A percentile compares a stretch with the other conserved stretches of the same genome.
Evolutionary conservation across 345 rosid species (phyloP).

Genomic region (Rhodamnia rubescens): DNA sequence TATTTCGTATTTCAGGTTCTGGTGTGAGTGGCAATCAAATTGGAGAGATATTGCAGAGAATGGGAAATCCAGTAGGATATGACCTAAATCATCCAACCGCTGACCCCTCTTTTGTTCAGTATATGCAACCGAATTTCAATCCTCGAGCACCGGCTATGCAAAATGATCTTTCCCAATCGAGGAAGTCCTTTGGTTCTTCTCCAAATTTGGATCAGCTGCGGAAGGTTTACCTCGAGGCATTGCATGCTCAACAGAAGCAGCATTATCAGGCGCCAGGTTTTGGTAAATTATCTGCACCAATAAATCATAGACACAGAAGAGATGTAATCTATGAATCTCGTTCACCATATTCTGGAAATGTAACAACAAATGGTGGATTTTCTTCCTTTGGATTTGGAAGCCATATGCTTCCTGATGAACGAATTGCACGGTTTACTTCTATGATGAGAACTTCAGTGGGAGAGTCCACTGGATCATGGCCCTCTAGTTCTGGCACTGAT

Average conservation of each 20-base stretch:
- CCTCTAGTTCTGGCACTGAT: slow-evolving; percentile 38
- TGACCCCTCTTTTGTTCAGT: slow-evolving; percentile 45
- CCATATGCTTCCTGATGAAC: slow-evolving; percentile 32
- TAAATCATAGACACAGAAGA: slow-evolving; percentile 35
- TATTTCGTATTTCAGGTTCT: slow-evolving; percentile 17
- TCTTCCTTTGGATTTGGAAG: slow-evolving; percentile 47
- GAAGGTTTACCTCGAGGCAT: slow-evolving; percentile 49
- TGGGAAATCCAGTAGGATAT: slow-evolving; percentile 34
- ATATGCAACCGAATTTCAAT: slow-evolving; percentile 36
- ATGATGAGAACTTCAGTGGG: slow-evolving; percentile 46
- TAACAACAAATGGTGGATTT: slow-evolving; percentile 32
- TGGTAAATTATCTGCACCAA: slow-evolving; percentile 33
- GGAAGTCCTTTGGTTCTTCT: slow-evolving; percentile 31
- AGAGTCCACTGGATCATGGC: slow-evolving; percentile 44
- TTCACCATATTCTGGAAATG: slow-evolving; percentile 34
- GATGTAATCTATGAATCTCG: slow-evolving; percentile 41
- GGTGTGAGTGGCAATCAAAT: slow-evolving; percentile 30
- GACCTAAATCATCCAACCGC: slow-evolving; percentile 31
- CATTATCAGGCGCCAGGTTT: slow-evolving; percentile 31
- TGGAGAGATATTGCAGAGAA: slow-evolving; percentile 25
- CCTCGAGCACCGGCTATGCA: slow-evolving; percentile 17
- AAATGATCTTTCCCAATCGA: slow-evolving; percentile 25
- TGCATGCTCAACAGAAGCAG: slow-evolving; percentile 65
- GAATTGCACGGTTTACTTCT: slow-evolving; percentile 36
- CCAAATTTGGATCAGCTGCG: slow-evolving; percentile 31